Evolutionary conservation across 1,139 yeast genomes (phyloP).

Genomic region (Debaryomycetaceae sp.): DNA sequence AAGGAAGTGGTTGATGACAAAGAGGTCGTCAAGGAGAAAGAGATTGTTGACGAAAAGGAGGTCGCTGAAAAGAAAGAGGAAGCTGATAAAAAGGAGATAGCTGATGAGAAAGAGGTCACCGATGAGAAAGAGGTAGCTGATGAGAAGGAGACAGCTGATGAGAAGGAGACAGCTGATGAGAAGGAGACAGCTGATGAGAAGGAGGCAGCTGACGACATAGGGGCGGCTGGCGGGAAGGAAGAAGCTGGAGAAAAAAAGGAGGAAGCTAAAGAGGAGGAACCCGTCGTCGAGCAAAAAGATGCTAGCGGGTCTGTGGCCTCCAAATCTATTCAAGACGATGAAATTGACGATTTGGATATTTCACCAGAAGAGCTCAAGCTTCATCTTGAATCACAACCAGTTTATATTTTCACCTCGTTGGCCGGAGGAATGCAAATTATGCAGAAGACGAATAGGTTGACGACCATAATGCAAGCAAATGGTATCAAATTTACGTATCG

Average conservation of each 20-base stretch:
- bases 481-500: constrained; percentile 63
- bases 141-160: constrained; percentile 3
- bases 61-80: constrained; percentile 4
- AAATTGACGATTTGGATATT: constrained; percentile 31
- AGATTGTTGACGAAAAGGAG: constrained; percentile 1
- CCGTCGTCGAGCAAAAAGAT: constrained; percentile 7
- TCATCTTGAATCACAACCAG: constrained; percentile 52
- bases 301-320: neutral
- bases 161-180: constrained; percentile 5
- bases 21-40: neutral
- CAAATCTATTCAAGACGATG: constrained; percentile 6
- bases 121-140: constrained; percentile 5
- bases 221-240: neutral
- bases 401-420: constrained; percentile 77
- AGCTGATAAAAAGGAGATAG: constrained; percentile 7
- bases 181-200: constrained; percentile 5
- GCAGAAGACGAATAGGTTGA: constrained; percentile 74
- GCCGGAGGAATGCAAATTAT: constrained; percentile 88
- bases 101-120: constrained; percentile 7
- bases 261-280: constrained; percentile 4
- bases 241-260: constrained; percentile 3
- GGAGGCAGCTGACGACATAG: neutral
- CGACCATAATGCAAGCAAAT: constrained; percentile 74
- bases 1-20: neutral
- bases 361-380: constrained; percentile 46